phyloP scores from a whole-genome alignment of 2,329 filamentous ascomycete species.

The Penicillium fuscoglaucum region DNA sequence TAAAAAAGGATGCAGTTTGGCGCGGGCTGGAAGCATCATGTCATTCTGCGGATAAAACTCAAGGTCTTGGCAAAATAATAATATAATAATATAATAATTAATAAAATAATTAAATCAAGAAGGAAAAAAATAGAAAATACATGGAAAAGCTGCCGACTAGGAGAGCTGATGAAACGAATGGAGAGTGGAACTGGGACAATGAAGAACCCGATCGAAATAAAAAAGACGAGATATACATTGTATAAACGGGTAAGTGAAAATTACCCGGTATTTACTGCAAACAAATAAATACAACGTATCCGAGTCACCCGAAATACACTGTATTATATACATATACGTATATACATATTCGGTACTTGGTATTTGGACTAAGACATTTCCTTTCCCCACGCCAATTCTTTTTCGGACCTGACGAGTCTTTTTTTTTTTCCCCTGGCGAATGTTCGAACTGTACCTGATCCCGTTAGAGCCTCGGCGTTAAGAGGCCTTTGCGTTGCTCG shows the following conservation, averaged over 20 bases:
- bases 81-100: background rate
- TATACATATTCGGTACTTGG: background rate
- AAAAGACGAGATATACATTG: background rate
- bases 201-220: background rate
- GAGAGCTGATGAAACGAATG: background rate
- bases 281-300: background rate
- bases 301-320: background rate
- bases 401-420: constrained; percentile 8
- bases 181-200: background rate
- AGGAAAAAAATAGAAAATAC: background rate
- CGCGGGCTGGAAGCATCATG: constrained; percentile 8
- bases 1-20: constrained; percentile 1
- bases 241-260: background rate
- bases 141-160: background rate
- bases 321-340: background rate
- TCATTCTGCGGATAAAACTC: constrained; percentile 7
- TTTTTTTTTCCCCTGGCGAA: background rate
- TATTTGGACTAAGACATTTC: background rate
- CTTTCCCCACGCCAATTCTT: constrained; percentile 4
- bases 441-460: background rate
- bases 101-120: background rate
- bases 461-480: constrained; percentile 1
- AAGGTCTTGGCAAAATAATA: constrained; percentile 4
- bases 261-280: background rate
- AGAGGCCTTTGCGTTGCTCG: background rate